Conservation (phyloP, 2,329 filamentous ascomycete species). For the Periconia macrospinosa region DNA sequence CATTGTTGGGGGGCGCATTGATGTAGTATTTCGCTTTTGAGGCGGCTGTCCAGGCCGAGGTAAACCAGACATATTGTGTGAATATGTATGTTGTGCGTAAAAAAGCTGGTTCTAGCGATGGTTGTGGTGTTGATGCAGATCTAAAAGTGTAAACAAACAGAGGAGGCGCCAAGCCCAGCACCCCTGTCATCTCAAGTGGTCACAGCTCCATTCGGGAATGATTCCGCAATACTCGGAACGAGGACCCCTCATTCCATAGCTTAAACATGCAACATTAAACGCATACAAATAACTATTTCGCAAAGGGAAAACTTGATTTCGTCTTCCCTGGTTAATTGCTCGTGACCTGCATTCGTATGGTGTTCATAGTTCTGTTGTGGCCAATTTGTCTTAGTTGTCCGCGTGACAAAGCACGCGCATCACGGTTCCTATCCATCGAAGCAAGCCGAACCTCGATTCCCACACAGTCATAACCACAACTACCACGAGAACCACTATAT, state of each 20-base stretch:
- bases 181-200: not conserved
- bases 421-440: not conserved
- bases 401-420: not conserved
- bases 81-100: constrained; percentile 17
- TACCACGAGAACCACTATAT: not conserved
- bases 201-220: constrained; percentile 1
- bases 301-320: not conserved
- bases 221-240: constrained; percentile 4
- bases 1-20: constrained; percentile 58
- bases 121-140: constrained; percentile 16
- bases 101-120: constrained; percentile 23
- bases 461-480: not conserved
- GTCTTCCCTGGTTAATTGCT: not conserved
- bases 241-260: not conserved
- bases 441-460: not conserved
- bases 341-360: not conserved
- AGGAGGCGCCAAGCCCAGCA: constrained; percentile 9
- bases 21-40: constrained; percentile 52
- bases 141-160: constrained; percentile 24
- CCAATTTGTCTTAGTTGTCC: not conserved
- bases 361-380: not conserved
- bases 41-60: constrained; percentile 54
- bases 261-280: not conserved
- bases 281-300: not conserved
- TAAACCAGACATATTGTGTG: constrained; percentile 55